Conservation (phyloP, 805 yeast genomes). For the Millerago galiae region DNA sequence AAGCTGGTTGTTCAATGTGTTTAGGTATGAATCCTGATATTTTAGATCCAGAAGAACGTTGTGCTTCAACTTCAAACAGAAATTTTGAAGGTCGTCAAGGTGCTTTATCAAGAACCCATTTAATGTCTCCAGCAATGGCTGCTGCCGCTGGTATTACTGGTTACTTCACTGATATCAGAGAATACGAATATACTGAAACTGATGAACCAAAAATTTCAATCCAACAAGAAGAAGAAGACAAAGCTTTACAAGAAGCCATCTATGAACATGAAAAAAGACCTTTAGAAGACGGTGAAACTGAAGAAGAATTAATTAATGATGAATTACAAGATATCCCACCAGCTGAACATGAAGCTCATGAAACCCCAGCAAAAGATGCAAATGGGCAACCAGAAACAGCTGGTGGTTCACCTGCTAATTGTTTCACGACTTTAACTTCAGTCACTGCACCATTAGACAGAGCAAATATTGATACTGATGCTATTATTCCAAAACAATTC, state of each 20-base stretch:
- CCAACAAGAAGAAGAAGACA: constrained; percentile 43
- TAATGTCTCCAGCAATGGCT: constrained; percentile 99
- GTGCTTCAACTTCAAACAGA: constrained; percentile 98
- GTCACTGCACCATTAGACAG: constrained; percentile 91
- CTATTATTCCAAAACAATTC: constrained; percentile 97
- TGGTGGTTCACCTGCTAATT: constrained; percentile 56
- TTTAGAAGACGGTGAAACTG: constrained; percentile 45
- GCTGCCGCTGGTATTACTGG: constrained; percentile 97
- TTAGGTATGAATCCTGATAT: constrained; percentile 99
- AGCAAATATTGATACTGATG: constrained; percentile 97
- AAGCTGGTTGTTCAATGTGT: constrained; percentile 99
- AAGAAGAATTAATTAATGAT: constrained; percentile 43
- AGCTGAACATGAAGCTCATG: constrained; percentile 33
- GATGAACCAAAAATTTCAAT: constrained; percentile 51
- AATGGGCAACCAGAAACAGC: constrained; percentile 15
- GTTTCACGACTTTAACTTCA: constrained; percentile 71
- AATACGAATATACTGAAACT: constrained; percentile 56
- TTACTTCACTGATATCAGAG: constrained; percentile 85
- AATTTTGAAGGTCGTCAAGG: constrained; percentile 99
- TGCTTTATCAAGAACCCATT: constrained; percentile 89
- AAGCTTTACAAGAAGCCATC: constrained; percentile 60
- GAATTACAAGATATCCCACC: constrained; percentile 61
- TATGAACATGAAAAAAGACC: constrained; percentile 67
- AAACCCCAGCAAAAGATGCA: constrained; percentile 28
- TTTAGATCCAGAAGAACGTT: constrained; percentile 88